A percentile compares a stretch with the other conserved stretches of the same genome.
These are phyloP conservation scores for Penicillium griseofulvum DNA, from an alignment of 2,329 filamentous ascomycete genomes.

Conservation along the genomic window DNA sequence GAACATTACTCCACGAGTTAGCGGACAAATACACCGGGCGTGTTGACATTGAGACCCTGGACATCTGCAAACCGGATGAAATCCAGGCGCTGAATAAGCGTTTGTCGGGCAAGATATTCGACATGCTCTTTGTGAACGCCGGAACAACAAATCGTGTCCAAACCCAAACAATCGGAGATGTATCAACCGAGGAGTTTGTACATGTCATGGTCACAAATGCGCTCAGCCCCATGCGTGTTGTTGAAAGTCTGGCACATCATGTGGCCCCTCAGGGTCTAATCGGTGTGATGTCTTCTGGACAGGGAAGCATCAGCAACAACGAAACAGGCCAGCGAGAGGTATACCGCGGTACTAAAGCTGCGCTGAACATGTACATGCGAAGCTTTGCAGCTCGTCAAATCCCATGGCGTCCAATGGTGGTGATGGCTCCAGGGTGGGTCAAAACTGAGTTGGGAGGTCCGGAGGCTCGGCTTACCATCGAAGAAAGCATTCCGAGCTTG, in stretches of 20 bases:
- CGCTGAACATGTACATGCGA: slow-evolving; percentile 3
- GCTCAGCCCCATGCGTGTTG: slow-evolving; percentile 3
- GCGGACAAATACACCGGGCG: not conserved
- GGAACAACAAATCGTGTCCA: slow-evolving; percentile 1
- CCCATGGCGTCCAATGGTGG: not conserved
- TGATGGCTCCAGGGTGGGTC: slow-evolving; percentile 1
- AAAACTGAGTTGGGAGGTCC: slow-evolving; percentile 2
- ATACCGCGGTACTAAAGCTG: slow-evolving; percentile 1
- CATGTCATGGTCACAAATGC: slow-evolving; percentile 5
- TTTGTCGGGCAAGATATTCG: not conserved
- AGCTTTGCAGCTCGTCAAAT: not conserved
- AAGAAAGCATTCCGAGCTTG: not conserved
- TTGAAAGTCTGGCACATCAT: not conserved
- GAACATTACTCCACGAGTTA: not conserved
- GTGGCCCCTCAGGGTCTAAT: not conserved
- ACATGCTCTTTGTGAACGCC: not conserved
- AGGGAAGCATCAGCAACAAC: slow-evolving; percentile 4
- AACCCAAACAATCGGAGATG: not conserved
- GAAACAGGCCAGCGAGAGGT: slow-evolving; percentile 1
- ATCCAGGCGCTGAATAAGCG: not conserved
- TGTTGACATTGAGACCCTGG: not conserved
- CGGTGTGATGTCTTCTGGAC: slow-evolving; percentile 3
- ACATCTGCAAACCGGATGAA: slow-evolving; percentile 1
- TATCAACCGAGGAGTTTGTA: slow-evolving; percentile 1
- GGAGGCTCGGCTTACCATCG: slow-evolving; percentile 1